These are phyloP conservation scores for Torulaspora indica DNA, from an alignment of 805 yeast species.

Conservation along the genomic window DNA sequence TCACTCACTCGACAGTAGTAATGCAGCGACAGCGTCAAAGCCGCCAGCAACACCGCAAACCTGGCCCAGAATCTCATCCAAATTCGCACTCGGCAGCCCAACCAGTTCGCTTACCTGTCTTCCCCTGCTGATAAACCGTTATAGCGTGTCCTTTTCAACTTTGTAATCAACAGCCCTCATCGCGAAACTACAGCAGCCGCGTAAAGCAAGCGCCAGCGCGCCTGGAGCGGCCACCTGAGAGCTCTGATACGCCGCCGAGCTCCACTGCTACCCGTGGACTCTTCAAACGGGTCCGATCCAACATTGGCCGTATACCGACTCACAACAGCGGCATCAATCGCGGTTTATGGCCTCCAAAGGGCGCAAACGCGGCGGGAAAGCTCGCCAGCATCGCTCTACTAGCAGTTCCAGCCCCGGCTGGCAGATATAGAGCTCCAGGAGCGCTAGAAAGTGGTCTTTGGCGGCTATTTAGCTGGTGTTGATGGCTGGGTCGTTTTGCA, in stretches of 20 bases:
- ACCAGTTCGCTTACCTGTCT: not conserved
- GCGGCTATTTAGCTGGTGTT: not conserved
- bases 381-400: not conserved
- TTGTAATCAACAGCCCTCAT: constrained; percentile 5
- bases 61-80: constrained; percentile 19
- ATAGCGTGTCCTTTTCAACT: not conserved
- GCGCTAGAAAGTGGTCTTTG: too few species aligned
- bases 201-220: not conserved
- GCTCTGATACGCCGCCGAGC: too few species aligned
- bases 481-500: not conserved
- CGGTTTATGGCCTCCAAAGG: too few species aligned
- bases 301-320: too few species aligned
- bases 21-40: constrained; percentile 17
- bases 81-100: not conserved
- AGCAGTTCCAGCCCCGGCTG: not conserved
- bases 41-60: constrained; percentile 12
- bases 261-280: too few species aligned
- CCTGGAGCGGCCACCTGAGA: too few species aligned
- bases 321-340: too few species aligned
- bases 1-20: constrained; percentile 20
- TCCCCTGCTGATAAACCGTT: not conserved
- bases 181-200: not conserved
- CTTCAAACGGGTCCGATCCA: too few species aligned
- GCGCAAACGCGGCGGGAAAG: not conserved
- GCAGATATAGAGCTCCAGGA: too few species aligned